phyloP scores from a whole-genome alignment of 225 moss, liverwort and hornwort species.

The Polytrichum formosum region DNA sequence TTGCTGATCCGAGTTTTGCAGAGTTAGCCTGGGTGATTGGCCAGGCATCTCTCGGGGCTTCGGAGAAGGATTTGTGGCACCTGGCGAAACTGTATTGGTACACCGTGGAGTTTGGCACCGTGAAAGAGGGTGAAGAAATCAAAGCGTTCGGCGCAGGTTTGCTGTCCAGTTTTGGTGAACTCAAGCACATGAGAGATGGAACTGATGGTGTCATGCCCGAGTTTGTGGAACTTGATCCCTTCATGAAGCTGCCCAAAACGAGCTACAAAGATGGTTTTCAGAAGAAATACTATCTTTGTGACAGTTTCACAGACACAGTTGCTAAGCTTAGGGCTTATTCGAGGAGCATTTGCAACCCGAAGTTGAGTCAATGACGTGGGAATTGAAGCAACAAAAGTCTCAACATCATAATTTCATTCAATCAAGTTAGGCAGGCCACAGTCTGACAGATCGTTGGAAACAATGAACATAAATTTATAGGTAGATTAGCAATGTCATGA shows the following conservation, averaged over 20 bases:
- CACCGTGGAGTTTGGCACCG: slow-evolving; percentile 59
- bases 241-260: slow-evolving; percentile 58
- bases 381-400: too few relatives aligned
- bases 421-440: too few relatives aligned
- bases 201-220: slow-evolving; percentile 29
- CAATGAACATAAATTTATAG: too few relatives aligned
- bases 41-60: slow-evolving; percentile 52
- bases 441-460: too few relatives aligned
- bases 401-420: too few relatives aligned
- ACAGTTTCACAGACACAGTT: slow-evolving; percentile 51
- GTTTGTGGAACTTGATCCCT: slow-evolving; percentile 53
- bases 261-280: slow-evolving; percentile 70
- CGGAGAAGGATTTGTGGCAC: slow-evolving; percentile 61
- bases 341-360: slow-evolving; percentile 31
- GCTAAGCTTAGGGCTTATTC: slow-evolving; percentile 49
- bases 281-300: slow-evolving; percentile 56
- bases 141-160: slow-evolving; percentile 63
- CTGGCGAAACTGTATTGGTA: slow-evolving; percentile 66
- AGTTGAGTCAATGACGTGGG: slow-evolving; percentile 24
- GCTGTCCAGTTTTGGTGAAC: slow-evolving; percentile 54
- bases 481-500: too few relatives aligned
- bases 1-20: slow-evolving; percentile 49
- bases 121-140: slow-evolving; percentile 31
- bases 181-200: slow-evolving; percentile 45
- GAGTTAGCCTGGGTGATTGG: slow-evolving; percentile 52